Evolutionary conservation across 352 stramenopile species (phyloP).

Genomic region (Phytophthora sp.): DNA sequence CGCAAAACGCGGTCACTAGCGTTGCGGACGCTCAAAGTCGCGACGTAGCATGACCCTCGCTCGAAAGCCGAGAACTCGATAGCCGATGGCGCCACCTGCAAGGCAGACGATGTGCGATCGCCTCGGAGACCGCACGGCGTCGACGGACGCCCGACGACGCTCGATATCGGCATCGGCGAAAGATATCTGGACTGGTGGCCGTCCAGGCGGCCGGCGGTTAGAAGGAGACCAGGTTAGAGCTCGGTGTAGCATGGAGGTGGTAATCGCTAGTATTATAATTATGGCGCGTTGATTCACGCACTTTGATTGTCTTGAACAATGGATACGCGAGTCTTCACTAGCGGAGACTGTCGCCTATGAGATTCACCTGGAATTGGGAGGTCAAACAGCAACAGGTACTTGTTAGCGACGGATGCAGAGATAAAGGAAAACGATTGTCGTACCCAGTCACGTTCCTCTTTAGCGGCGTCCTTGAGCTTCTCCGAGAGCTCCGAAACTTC

Average conservation of each 20-base stretch:
- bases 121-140: conserved; percentile 28
- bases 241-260: no score
- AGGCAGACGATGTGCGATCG: conserved; percentile 29
- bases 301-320: no score
- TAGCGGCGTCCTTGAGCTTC: conserved; percentile 2
- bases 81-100: conserved; percentile 66
- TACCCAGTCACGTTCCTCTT: conserved; percentile 29
- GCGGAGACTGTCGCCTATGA: no score
- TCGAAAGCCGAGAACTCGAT: conserved; percentile 79
- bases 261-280: no score
- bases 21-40: conserved; percentile 67
- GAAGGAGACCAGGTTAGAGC: no score
- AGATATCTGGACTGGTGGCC: not conserved
- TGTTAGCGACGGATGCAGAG: not conserved
- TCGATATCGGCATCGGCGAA: conserved; percentile 10
- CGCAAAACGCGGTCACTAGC: conserved; percentile 65
- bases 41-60: conserved; percentile 65
- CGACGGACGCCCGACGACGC: conserved; percentile 10
- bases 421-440: not conserved
- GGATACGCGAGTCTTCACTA: no score
- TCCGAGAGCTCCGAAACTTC: conserved; percentile 13
- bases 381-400: not conserved
- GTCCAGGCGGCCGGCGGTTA: no score
- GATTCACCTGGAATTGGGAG: no score
- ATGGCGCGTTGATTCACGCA: no score